Percentiles rank a stretch among this genome's conserved stretches.
These are phyloP conservation scores for Murraya koenigii DNA, from an alignment of 345 rosid genomes.

Conservation along the genomic window DNA sequence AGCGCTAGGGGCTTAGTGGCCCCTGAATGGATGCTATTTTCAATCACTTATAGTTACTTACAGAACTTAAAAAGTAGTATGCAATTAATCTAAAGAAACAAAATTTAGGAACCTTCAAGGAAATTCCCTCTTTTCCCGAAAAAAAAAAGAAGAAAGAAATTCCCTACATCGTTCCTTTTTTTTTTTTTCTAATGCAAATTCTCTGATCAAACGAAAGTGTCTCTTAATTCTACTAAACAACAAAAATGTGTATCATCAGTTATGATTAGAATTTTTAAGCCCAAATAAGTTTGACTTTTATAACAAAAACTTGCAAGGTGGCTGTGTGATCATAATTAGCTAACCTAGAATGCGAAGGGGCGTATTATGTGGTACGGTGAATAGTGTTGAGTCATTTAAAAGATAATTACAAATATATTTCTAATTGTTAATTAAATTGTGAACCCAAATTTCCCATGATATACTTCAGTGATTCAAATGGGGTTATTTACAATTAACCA, in stretches of 20 bases:
- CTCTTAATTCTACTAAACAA: neutral
- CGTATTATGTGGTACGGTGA: neutral
- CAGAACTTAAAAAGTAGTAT: neutral
- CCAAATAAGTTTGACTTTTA: neutral
- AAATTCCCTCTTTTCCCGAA: too few relatives aligned
- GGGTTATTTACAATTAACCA: too few relatives aligned
- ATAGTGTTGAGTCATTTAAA: neutral
- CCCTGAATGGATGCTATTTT: neutral
- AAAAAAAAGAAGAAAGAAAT: too few relatives aligned
- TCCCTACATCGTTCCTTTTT: constrained; percentile 2
- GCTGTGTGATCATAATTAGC: neutral
- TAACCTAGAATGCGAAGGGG: neutral
- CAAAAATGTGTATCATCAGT: neutral
- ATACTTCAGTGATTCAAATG: too few relatives aligned
- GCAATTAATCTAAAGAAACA: neutral
- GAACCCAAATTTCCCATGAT: too few relatives aligned
- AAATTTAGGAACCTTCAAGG: constrained; percentile 17
- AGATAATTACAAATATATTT: neutral
- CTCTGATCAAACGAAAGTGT: neutral
- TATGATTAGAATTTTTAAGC: neutral
- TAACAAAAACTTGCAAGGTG: neutral
- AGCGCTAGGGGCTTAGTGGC: too few relatives aligned
- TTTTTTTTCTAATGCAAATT: neutral
- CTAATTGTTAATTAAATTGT: neutral
- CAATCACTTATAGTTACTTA: neutral